These are phyloP conservation scores for Picea sitchensis DNA, from an alignment of 75 land plant species.

Conservation along the genomic window DNA sequence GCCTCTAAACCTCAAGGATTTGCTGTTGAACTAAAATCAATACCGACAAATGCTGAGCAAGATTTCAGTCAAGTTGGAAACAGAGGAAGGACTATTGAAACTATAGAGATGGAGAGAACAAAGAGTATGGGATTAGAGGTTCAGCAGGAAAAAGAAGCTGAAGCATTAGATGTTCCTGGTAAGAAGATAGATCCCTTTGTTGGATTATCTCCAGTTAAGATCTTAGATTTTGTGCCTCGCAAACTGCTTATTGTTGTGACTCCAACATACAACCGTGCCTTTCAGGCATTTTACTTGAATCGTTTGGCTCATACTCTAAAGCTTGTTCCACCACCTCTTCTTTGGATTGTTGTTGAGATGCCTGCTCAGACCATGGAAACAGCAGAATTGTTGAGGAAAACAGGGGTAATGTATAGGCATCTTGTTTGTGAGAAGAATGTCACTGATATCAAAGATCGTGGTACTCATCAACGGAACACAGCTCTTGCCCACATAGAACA, in stretches of 20 bases:
- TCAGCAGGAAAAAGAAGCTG: constrained; percentile 3
- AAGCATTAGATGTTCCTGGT: not conserved
- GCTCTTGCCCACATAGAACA: constrained; percentile 81
- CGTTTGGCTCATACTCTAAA: constrained; percentile 74
- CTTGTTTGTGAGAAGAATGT: constrained; percentile 61
- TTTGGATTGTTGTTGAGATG: constrained; percentile 94
- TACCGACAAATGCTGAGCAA: constrained; percentile 8
- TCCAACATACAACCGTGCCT: constrained; percentile 67
- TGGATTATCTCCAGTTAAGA: constrained; percentile 5
- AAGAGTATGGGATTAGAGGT: not conserved
- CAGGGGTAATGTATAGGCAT: constrained; percentile 90
- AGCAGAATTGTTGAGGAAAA: constrained; percentile 61
- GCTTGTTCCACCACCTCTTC: constrained; percentile 66
- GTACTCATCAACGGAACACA: constrained; percentile 63
- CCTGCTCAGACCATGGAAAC: constrained; percentile 72
- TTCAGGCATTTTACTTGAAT: constrained; percentile 75
- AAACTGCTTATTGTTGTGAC: constrained; percentile 86
- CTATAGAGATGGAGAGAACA: not conserved
- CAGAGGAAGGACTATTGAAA: not conserved
- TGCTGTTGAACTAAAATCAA: constrained; percentile 20
- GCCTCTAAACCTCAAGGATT: constrained; percentile 36
- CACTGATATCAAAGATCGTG: constrained; percentile 57
- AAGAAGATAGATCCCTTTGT: not conserved
- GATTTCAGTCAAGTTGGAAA: not conserved
- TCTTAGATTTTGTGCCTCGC: constrained; percentile 15